phyloP scores from a whole-genome alignment of 306 rosid genomes.

The Neltuma alba region DNA sequence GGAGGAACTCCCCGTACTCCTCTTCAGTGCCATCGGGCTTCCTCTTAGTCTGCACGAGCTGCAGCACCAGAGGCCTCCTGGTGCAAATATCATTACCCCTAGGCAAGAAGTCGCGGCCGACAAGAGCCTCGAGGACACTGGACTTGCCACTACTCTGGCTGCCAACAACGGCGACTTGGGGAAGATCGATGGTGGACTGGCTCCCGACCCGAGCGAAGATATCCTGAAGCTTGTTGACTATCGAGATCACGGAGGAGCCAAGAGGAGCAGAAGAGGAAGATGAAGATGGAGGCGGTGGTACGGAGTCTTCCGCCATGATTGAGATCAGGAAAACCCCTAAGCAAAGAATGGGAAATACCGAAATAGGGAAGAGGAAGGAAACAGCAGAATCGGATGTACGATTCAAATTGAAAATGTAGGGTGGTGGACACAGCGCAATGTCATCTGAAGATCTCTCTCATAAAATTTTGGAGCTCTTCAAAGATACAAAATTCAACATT shows the following conservation, averaged over 20 bases:
- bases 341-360: conserved; percentile 17
- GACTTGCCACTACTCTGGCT: conserved; percentile 99
- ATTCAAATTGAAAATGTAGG: background rate
- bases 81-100: conserved; percentile 95
- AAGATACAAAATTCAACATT: too few relatives aligned
- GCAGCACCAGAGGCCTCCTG: conserved; percentile 89
- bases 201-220: conserved; percentile 90
- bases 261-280: conserved; percentile 61
- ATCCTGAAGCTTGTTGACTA: conserved; percentile 93
- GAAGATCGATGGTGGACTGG: conserved; percentile 92
- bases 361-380: background rate
- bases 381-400: background rate
- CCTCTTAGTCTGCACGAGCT: conserved; percentile 79
- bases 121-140: conserved; percentile 94
- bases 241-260: conserved; percentile 84
- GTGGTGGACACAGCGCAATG: background rate
- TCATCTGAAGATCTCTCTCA: too few relatives aligned
- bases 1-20: conserved; percentile 97
- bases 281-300: conserved; percentile 35
- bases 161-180: conserved; percentile 97
- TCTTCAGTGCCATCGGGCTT: conserved; percentile 66
- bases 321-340: conserved; percentile 48
- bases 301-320: conserved; percentile 82
- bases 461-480: too few relatives aligned
- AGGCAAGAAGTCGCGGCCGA: conserved; percentile 95